Evolutionary conservation across 768 basidiomycete species (phyloP).

Genomic region (Dioszegia aurantiaca): DNA sequence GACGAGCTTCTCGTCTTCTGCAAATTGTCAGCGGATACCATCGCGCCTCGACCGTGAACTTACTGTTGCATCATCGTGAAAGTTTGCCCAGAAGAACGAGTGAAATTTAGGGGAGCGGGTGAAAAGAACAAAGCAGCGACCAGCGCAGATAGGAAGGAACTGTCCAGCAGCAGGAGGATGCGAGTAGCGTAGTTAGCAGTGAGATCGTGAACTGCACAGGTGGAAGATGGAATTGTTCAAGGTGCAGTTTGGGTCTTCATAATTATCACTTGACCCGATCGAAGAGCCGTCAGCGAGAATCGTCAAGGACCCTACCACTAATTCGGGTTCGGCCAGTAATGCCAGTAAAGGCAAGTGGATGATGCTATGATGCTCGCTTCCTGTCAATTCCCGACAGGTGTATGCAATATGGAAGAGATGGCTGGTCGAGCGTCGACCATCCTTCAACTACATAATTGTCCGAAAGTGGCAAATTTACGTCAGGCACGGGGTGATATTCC

Average conservation of each 20-base stretch:
- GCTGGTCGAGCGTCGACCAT: neutral
- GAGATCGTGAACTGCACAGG: no score
- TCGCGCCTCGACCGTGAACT: neutral
- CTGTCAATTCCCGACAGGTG: no score
- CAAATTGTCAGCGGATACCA: neutral
- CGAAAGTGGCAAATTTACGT: neutral
- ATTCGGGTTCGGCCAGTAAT: no score
- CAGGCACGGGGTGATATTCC: neutral
- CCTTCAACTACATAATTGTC: neutral
- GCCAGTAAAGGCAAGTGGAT: no score
- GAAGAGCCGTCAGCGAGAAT: no score
- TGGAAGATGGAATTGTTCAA: no score
- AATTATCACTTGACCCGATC: no score
- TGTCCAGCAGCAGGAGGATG: constrained; percentile 7
- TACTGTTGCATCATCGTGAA: constrained; percentile 5
- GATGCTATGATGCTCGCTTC: no score
- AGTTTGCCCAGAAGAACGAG: neutral
- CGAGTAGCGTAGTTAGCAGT: no score
- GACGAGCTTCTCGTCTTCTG: constrained; percentile 3
- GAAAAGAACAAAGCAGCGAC: constrained; percentile 3
- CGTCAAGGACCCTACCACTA: no score
- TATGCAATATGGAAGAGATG: no score
- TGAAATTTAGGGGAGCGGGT: neutral
- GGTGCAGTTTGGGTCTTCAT: neutral
- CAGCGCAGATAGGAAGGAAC: constrained; percentile 1